These are phyloP conservation scores for Globisporangium uncinulatum DNA, from an alignment of 352 stramenopile genomes.

Conservation along the genomic window DNA sequence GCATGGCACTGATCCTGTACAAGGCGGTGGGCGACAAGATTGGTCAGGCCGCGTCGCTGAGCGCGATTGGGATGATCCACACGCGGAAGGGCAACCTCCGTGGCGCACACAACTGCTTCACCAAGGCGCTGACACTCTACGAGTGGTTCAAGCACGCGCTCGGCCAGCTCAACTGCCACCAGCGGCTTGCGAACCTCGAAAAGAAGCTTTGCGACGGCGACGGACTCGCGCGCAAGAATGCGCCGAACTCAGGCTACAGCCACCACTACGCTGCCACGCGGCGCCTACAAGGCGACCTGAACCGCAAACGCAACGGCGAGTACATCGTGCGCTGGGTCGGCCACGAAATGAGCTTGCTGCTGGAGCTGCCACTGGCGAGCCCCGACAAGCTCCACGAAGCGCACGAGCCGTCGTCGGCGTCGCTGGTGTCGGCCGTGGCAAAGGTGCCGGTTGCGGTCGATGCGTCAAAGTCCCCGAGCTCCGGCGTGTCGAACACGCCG, in stretches of 20 bases:
- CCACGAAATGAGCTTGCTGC: constrained; percentile 74
- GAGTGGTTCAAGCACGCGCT: constrained; percentile 81
- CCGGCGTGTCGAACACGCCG: constrained; percentile 36
- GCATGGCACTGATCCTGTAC: constrained; percentile 68
- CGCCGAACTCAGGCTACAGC: constrained; percentile 51
- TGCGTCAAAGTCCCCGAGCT: constrained; percentile 7
- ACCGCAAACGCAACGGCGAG: constrained; percentile 74
- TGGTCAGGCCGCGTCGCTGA: constrained; percentile 65
- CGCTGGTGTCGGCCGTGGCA: constrained; percentile 1
- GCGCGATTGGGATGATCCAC: constrained; percentile 77
- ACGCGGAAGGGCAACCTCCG: constrained; percentile 73
- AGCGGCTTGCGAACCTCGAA: constrained; percentile 76
- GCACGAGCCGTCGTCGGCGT: constrained; percentile 21
- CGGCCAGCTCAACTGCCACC: constrained; percentile 75
- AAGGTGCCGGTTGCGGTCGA: constrained; percentile 1
- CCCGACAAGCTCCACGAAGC: constrained; percentile 43
- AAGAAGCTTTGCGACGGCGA: constrained; percentile 78
- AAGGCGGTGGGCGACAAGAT: constrained; percentile 71
- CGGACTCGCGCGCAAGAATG: constrained; percentile 45
- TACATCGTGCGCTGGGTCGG: constrained; percentile 81
- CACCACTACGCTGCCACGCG: constrained; percentile 76
- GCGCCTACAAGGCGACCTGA: constrained; percentile 70
- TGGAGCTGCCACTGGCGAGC: constrained; percentile 47
- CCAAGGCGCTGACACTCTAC: constrained; percentile 71
- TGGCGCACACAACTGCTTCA: constrained; percentile 75